phyloP scores from a whole-genome alignment of 148 eudicot genomes.

The Rhododendron simsii region DNA sequence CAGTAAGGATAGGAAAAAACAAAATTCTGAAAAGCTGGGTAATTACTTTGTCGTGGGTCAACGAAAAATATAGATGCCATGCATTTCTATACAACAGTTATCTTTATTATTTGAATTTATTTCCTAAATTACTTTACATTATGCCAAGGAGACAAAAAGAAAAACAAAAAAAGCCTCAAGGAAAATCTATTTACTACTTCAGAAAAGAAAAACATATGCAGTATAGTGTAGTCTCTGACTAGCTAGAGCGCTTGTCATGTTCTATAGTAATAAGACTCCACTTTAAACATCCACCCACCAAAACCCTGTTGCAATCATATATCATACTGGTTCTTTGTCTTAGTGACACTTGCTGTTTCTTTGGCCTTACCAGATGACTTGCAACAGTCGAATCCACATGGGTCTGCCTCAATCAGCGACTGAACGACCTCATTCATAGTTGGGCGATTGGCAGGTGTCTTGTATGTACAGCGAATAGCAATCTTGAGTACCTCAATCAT shows the following conservation, averaged over 20 bases:
- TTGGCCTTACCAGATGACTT: slow-evolving; percentile 45
- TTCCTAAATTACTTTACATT: slow-evolving; percentile 55
- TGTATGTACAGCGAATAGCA: slow-evolving; percentile 72
- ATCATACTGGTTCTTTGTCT: slow-evolving; percentile 32
- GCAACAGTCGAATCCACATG: slow-evolving; percentile 53
- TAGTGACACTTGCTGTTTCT: slow-evolving; percentile 32
- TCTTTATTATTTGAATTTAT: slow-evolving; percentile 26
- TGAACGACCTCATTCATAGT: slow-evolving; percentile 84
- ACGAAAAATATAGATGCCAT: slow-evolving; percentile 47
- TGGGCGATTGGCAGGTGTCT: slow-evolving; percentile 60
- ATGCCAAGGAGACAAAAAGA: slow-evolving; percentile 20
- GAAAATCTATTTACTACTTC: slow-evolving; percentile 34
- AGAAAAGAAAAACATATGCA: slow-evolving; percentile 13
- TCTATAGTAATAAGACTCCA: slow-evolving; percentile 30
- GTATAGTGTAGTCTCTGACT: slow-evolving; percentile 19
- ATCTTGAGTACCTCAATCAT: slow-evolving; percentile 68
- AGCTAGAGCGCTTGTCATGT: slow-evolving; percentile 25
- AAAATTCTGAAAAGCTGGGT: slow-evolving; percentile 25
- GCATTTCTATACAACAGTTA: slow-evolving; percentile 51
- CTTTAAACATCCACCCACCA: slow-evolving; percentile 17
- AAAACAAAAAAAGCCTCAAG: slow-evolving; percentile 19
- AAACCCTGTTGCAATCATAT: slow-evolving; percentile 19
- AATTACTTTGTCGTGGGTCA: slow-evolving; percentile 48
- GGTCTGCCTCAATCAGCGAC: slow-evolving; percentile 69
- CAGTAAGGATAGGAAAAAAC: slow-evolving; percentile 24